phyloP scores from a whole-genome alignment of 176 grass and related monocot genomes.

The Bolboschoenus planiculmis region DNA sequence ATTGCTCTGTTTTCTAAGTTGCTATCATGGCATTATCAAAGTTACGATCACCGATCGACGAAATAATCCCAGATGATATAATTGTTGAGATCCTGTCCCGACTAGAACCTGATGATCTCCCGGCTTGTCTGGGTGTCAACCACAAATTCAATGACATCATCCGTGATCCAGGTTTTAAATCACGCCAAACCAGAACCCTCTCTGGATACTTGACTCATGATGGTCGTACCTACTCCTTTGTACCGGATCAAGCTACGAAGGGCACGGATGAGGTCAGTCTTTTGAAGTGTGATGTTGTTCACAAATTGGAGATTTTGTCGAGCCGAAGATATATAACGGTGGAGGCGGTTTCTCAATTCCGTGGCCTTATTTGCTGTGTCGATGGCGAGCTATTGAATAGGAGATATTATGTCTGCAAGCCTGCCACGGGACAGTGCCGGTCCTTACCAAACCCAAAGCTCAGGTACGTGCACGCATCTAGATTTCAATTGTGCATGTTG shows the following conservation, averaged over 20 bases:
- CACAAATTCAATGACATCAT: neutral
- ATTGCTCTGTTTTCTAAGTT: neutral
- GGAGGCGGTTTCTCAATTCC: neutral
- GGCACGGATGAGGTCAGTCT: too few species aligned
- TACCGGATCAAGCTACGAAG: neutral
- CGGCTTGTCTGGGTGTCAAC: neutral
- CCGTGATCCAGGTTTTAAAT: too few species aligned
- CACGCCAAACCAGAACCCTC: neutral
- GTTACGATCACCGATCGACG: too few species aligned
- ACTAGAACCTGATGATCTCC: neutral
- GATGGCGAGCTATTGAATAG: neutral
- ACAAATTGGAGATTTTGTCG: neutral
- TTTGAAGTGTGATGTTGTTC: neutral
- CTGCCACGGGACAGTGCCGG: constrained; percentile 32
- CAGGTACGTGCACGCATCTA: neutral
- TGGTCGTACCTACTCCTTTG: neutral
- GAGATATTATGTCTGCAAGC: constrained; percentile 39
- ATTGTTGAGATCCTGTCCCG: too few species aligned
- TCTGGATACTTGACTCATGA: neutral
- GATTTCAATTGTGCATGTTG: too few species aligned
- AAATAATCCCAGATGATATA: neutral
- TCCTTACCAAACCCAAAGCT: constrained; percentile 34
- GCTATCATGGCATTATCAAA: neutral
- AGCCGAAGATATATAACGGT: neutral
- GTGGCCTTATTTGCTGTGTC: constrained; percentile 23